Percentiles rank a stretch among this genome's conserved stretches.
phyloP scores from a whole-genome alignment of 73 alveolate species.

The Paramecium tetraurelia region DNA sequence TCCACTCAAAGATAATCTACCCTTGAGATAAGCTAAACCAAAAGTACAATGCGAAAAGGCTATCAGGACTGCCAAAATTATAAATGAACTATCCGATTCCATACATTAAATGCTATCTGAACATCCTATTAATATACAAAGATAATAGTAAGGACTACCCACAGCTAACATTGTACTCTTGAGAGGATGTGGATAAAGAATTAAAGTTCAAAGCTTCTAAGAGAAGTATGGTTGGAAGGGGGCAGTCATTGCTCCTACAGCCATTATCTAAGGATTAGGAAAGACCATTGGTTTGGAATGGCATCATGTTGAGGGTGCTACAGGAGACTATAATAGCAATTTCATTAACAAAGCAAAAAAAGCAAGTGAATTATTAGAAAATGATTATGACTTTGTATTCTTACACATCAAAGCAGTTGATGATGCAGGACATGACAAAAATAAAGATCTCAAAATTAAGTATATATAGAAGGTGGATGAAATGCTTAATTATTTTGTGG shows the following conservation, averaged over 20 bases:
- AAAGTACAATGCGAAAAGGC: slow-evolving; percentile 60
- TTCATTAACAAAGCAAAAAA: slow-evolving; percentile 59
- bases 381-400: slow-evolving; percentile 76
- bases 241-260: slow-evolving; percentile 88
- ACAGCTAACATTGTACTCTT: slow-evolving; percentile 71
- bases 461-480: slow-evolving; percentile 71
- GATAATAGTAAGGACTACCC: slow-evolving; percentile 68
- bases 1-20: slow-evolving; percentile 78
- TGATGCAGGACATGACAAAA: slow-evolving; percentile 87
- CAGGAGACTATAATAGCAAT: slow-evolving; percentile 82
- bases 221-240: slow-evolving; percentile 69
- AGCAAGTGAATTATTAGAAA: slow-evolving; percentile 66
- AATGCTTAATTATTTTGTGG: slow-evolving; percentile 55
- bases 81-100: slow-evolving; percentile 65
- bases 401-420: slow-evolving; percentile 84
- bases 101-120: slow-evolving; percentile 61
- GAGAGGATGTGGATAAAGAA: slow-evolving; percentile 85
- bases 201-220: slow-evolving; percentile 65
- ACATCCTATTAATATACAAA: slow-evolving; percentile 71
- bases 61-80: slow-evolving; percentile 70
- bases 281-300: slow-evolving; percentile 73
- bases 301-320: slow-evolving; percentile 80
- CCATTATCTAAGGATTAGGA: slow-evolving; percentile 81
- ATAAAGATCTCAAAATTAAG: slow-evolving; percentile 57
- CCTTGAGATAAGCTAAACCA: slow-evolving; percentile 58